Conservation (phyloP, 2,329 filamentous ascomycete species). For the Samsoniella hepiali region DNA sequence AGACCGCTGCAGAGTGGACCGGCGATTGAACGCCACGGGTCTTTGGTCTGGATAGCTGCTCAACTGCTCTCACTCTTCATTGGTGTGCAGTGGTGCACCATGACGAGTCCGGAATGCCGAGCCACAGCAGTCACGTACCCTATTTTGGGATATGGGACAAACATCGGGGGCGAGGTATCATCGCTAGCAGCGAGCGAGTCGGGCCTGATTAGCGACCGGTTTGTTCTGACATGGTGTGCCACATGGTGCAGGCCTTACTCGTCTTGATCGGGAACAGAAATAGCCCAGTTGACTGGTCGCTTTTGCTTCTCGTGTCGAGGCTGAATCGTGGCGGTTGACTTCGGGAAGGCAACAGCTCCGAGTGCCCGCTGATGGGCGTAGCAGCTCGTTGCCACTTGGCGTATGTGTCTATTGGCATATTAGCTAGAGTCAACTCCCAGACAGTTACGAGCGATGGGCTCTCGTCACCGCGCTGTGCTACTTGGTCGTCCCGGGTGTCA, state of each 20-base stretch:
- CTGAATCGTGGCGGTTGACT: conserved; percentile 4
- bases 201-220: conserved; percentile 14
- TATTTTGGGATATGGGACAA: conserved; percentile 13
- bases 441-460: neutral
- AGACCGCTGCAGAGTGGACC: conserved; percentile 5
- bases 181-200: conserved; percentile 7
- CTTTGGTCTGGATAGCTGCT: conserved; percentile 5
- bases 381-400: neutral
- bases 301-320: conserved; percentile 4
- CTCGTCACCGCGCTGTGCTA: neutral
- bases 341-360: neutral
- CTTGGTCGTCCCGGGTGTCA: neutral
- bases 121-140: conserved; percentile 6
- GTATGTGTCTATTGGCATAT: neutral
- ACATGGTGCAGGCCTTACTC: conserved; percentile 1
- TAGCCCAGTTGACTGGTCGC: neutral
- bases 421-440: neutral
- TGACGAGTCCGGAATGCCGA: conserved; percentile 15
- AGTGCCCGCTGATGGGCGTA: neutral
- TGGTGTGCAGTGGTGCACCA: conserved; percentile 9
- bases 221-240: conserved; percentile 9
- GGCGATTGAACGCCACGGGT: conserved; percentile 15
- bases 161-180: neutral
- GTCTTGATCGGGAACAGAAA: conserved; percentile 2
- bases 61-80: neutral